These are phyloP conservation scores for Buddleja alternifolia DNA, from an alignment of 257 asterid species.

Conservation along the genomic window DNA sequence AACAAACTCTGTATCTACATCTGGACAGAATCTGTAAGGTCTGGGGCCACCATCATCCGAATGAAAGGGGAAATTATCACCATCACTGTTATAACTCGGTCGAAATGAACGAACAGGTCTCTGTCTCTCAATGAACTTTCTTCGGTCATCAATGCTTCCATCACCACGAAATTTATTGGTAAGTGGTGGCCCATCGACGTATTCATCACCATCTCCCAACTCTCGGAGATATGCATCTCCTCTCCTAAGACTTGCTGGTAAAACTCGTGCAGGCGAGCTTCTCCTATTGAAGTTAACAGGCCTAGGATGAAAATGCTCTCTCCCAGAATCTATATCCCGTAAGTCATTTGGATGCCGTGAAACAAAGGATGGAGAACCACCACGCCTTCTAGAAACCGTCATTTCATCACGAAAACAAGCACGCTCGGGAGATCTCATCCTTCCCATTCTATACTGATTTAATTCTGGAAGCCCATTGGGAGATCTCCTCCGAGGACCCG, in stretches of 20 bases:
- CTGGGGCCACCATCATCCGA: slow-evolving; percentile 59
- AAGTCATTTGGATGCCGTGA: slow-evolving; percentile 51
- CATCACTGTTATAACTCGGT: slow-evolving; percentile 50
- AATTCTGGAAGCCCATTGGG: slow-evolving; percentile 54
- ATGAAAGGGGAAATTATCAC: slow-evolving; percentile 60
- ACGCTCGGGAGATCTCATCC: slow-evolving; percentile 78
- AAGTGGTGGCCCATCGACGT: slow-evolving; percentile 47
- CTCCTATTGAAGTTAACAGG: slow-evolving; percentile 56
- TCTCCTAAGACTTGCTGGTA: slow-evolving; percentile 59
- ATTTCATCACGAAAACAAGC: slow-evolving; percentile 68
- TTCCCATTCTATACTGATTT: slow-evolving; percentile 60
- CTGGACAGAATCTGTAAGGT: slow-evolving; percentile 67
- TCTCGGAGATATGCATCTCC: slow-evolving; percentile 59
- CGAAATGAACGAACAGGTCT: slow-evolving; percentile 55
- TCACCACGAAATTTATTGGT: slow-evolving; percentile 52
- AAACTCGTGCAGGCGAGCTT: slow-evolving; percentile 51
- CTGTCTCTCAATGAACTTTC: slow-evolving; percentile 72
- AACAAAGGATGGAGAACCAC: slow-evolving; percentile 59
- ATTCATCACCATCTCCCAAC: slow-evolving; percentile 58
- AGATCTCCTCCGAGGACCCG: slow-evolving; percentile 75
- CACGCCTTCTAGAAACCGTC: slow-evolving; percentile 57
- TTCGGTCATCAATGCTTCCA: slow-evolving; percentile 66
- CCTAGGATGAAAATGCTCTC: slow-evolving; percentile 61
- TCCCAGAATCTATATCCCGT: slow-evolving; percentile 59
- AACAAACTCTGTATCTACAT: slow-evolving; percentile 53